Percentiles rank a stretch among this genome's conserved stretches.
Conservation (phyloP, 805 yeast genomes). For the Teunomyces aglyptinius region DNA sequence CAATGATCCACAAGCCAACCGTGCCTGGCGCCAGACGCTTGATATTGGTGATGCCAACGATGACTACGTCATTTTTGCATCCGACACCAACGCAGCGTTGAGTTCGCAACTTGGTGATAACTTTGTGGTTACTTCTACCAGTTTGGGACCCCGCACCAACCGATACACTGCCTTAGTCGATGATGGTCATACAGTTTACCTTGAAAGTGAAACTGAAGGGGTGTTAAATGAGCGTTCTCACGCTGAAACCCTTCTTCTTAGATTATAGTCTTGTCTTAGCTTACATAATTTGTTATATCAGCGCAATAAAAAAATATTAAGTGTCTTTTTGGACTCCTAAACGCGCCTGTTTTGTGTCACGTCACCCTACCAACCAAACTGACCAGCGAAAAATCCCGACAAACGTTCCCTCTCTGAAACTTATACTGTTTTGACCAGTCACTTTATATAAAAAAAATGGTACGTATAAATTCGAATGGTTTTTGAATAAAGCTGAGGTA, state of each 20-base stretch:
- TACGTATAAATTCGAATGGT: neutral
- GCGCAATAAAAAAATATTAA: neutral
- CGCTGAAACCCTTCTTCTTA: conserved; percentile 23
- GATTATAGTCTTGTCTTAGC: conserved; percentile 11
- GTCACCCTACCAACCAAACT: conserved; percentile 3
- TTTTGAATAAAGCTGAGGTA: neutral
- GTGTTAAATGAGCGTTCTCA: conserved; percentile 23
- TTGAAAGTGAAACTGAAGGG: conserved; percentile 14
- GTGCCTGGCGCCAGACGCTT: conserved; percentile 9
- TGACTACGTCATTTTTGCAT: conserved; percentile 14
- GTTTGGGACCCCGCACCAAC: conserved; percentile 10
- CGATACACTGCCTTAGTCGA: conserved; percentile 16
- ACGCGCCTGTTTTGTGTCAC: conserved; percentile 5
- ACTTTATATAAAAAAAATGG: conserved; percentile 4
- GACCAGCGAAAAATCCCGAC: conserved; percentile 6
- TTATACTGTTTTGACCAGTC: neutral
- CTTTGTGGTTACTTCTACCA: conserved; percentile 8
- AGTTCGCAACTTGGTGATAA: conserved; percentile 12
- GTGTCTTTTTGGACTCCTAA: neutral
- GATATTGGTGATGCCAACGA: conserved; percentile 11
- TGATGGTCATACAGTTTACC: conserved; percentile 20
- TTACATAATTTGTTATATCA: neutral
- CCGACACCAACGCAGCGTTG: conserved; percentile 12
- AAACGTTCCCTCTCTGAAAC: conserved; percentile 1
- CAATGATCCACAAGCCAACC: conserved; percentile 13